phyloP scores from a whole-genome alignment of 2,329 filamentous ascomycete genomes.

The Monilinia fructicola region DNA sequence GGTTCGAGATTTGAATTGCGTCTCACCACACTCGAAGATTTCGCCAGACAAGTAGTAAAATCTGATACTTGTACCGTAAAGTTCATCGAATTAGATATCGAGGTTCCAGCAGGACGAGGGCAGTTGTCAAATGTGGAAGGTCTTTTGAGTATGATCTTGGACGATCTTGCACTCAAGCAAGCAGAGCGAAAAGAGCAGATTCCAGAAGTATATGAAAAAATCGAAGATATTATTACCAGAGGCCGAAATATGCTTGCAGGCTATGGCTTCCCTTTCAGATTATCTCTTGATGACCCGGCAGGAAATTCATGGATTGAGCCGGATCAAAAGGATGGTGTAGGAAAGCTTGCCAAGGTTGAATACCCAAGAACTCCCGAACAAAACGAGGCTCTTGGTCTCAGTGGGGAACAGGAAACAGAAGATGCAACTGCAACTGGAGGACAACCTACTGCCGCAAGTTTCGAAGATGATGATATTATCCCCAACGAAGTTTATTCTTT shows the following conservation, averaged over 20 bases:
- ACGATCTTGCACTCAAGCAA: conserved; percentile 80
- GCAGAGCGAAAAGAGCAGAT: conserved; percentile 74
- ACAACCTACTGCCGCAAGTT: conserved; percentile 45
- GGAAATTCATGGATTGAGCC: conserved; percentile 98
- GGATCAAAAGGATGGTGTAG: conserved; percentile 72
- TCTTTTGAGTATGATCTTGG: conserved; percentile 72
- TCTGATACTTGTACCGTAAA: conserved; percentile 83
- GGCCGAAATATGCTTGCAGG: conserved; percentile 76
- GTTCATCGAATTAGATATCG: conserved; percentile 87
- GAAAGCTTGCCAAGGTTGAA: conserved; percentile 85
- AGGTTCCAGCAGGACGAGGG: conserved; percentile 86
- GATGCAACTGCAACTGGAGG: conserved; percentile 47
- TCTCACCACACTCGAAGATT: conserved; percentile 69
- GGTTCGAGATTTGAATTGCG: conserved; percentile 82
- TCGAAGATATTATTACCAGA: conserved; percentile 73
- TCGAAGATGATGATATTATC: conserved; percentile 70
- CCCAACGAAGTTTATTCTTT: conserved; percentile 93
- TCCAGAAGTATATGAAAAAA: conserved; percentile 75
- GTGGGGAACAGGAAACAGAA: conserved; percentile 56
- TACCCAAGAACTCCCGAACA: conserved; percentile 81
- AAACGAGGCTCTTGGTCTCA: conserved; percentile 80
- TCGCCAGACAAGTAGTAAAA: conserved; percentile 87
- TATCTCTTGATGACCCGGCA: conserved; percentile 85
- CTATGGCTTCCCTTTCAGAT: conserved; percentile 78
- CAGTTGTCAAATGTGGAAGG: conserved; percentile 95